Evolutionary conservation across 768 basidiomycete species (phyloP).

Genomic region (Harrya chromipes): DNA sequence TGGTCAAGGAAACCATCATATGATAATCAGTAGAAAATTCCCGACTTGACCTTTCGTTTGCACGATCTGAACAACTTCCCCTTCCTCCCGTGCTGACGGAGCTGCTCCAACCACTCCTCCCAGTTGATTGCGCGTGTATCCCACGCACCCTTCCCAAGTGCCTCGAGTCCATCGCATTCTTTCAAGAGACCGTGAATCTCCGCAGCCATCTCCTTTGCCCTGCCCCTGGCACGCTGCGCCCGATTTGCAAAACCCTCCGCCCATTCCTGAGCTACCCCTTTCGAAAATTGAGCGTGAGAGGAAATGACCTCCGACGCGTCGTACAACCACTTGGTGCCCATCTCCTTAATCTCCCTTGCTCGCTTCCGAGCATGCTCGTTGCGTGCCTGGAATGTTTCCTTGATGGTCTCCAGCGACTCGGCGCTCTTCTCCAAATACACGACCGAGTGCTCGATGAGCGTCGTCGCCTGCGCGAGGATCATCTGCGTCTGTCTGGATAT

Average conservation of each 20-base stretch:
- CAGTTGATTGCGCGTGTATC: conserved; percentile 14
- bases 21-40: conserved; percentile 13
- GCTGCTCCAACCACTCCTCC: conserved; percentile 17
- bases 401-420: conserved; percentile 37
- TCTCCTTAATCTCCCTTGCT: conserved; percentile 52
- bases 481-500: conserved; percentile 44
- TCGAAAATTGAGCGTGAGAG: conserved; percentile 42
- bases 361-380: conserved; percentile 51
- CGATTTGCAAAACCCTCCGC: conserved; percentile 35
- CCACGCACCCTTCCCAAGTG: conserved; percentile 15
- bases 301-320: conserved; percentile 42
- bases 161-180: conserved; percentile 21
- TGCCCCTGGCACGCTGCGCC: conserved; percentile 43
- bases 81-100: conserved; percentile 5
- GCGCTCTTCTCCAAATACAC: conserved; percentile 27
- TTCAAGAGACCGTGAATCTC: conserved; percentile 26
- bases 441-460: conserved; percentile 45
- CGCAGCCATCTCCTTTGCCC: conserved; percentile 43
- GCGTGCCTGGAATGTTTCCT: conserved; percentile 43
- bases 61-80: background rate
- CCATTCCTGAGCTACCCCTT: conserved; percentile 40
- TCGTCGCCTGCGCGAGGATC: conserved; percentile 32
- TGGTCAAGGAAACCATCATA: background rate
- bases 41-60: conserved; percentile 13
- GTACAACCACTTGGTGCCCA: conserved; percentile 44